Base-by-base conservation (phyloP, 495 filamentous ascomycete species). In the Hypoxylon crocopeplum region DNA sequence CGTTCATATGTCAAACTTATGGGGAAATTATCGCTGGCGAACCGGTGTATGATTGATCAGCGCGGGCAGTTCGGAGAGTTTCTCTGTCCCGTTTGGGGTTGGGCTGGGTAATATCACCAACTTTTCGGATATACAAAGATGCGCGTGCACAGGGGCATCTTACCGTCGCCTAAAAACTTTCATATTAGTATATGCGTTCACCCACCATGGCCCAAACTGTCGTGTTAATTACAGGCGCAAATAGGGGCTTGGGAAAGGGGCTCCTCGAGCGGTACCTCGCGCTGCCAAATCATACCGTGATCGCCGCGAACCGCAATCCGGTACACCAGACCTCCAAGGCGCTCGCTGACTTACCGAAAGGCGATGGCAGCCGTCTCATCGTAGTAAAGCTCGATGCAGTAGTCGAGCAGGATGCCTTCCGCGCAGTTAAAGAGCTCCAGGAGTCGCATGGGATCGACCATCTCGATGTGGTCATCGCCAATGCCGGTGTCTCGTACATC, bases 281-380 rank as follows among this genome's bases (percentile, higher is more conserved):
- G 6, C 47, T 48, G 1, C 69, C 72, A 17, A 44, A 71, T 56
- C 57, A 73, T 41, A 42, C 57, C 33, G 68, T 77, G 30, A 69
- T 77, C 29, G 75, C 74, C 30, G 64, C 60, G 11, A 59, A 64
- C 44, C 74, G 74, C 45, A 41, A 73, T 56, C 70, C 72, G 2
- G 27, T 11, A 8, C 27, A 64, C 40, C 32, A 57, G 1, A 54
- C 60, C 0, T 64, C 72, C 1, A 34, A 49, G 10, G 39, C 54
- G 1, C 56, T 71, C 1, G 37, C 29, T 0, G 38, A 52, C 5
- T 47, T 69, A 5, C 68, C 68, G 20, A 40, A 25, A 12, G 68
- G 47, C 13, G 12, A 38, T 4, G 53, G 57, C n/a, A 67, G 47
- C 17, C 13, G 12, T 5, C 20, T 71, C 4, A 52, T 69, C 32